These are phyloP conservation scores for Leccinum disarticulatum DNA, from an alignment of 768 basidiomycete genomes.

Conservation along the genomic window DNA sequence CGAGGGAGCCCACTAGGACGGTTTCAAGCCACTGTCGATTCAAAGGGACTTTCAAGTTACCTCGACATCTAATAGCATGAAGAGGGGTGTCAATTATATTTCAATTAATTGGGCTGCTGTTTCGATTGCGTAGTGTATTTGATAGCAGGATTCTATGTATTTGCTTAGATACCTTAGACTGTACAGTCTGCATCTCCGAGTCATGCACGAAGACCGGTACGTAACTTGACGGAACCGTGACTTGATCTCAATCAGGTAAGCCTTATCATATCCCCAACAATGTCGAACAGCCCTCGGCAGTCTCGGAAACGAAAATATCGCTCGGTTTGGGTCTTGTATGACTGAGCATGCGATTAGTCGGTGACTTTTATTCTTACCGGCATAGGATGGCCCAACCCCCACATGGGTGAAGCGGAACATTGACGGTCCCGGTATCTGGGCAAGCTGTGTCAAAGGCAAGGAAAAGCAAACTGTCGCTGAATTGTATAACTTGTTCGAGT, in stretches of 20 bases:
- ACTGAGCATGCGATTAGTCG: not conserved
- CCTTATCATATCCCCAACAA: constrained; percentile 1
- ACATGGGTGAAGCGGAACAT: constrained; percentile 64
- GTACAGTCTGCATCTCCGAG: not conserved
- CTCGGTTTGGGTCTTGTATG: constrained; percentile 38
- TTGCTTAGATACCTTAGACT: constrained; percentile 23
- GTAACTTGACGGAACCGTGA: not conserved
- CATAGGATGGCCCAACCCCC: constrained; percentile 60
- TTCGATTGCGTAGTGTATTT: constrained; percentile 10
- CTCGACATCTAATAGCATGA: constrained; percentile 5
- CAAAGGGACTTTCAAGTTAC: not conserved
- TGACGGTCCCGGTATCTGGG: constrained; percentile 86
- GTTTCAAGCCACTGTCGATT: not conserved
- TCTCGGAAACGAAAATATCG: constrained; percentile 49
- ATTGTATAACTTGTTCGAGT: constrained; percentile 75
- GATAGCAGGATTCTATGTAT: constrained; percentile 8
- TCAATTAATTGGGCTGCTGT: constrained; percentile 24
- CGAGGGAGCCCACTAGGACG: not conserved
- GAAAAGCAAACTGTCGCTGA: constrained; percentile 78
- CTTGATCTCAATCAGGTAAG: not conserved
- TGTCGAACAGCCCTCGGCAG: constrained; percentile 22
- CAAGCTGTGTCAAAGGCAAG: constrained; percentile 82
- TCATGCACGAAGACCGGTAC: not conserved
- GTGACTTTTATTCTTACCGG: constrained; percentile 2
- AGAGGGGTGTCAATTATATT: constrained; percentile 24